phyloP scores from a whole-genome alignment of 202 grass and related monocot genomes.

The Bolboschoenoplectus hybrid region DNA sequence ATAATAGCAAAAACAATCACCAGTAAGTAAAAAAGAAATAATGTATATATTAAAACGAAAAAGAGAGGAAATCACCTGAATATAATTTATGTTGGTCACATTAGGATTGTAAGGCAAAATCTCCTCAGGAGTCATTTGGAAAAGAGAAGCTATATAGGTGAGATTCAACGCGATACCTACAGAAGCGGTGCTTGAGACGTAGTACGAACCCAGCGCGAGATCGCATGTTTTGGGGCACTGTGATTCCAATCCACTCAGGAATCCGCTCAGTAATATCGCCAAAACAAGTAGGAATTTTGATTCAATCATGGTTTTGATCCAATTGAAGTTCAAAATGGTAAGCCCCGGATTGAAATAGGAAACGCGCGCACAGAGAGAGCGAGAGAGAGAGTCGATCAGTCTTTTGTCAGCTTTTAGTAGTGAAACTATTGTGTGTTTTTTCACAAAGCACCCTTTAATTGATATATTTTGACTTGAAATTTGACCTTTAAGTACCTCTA shows the following conservation, averaged over 20 bases:
- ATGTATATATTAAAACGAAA: neutral
- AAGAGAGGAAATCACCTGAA: neutral
- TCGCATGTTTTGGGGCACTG: slow-evolving; percentile 42
- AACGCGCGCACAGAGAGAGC: neutral
- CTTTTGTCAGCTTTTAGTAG: too few species aligned
- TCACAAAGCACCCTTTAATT: too few species aligned
- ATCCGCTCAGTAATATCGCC: neutral
- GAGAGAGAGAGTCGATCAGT: too few species aligned
- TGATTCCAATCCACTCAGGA: slow-evolving; percentile 37
- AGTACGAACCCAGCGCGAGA: slow-evolving; percentile 67
- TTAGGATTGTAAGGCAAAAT: slow-evolving; percentile 43
- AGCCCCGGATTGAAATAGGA: neutral
- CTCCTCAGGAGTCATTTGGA: neutral
- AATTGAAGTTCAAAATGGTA: neutral
- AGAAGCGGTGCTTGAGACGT: neutral
- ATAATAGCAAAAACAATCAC: neutral
- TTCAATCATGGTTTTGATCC: neutral
- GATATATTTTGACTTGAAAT: too few species aligned
- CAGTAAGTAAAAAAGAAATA: neutral
- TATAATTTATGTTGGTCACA: slow-evolving; percentile 27
- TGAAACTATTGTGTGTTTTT: too few species aligned
- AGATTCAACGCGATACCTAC: slow-evolving; percentile 33
- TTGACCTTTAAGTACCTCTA: too few species aligned
- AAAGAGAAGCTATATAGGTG: slow-evolving; percentile 46
- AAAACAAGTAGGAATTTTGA: slow-evolving; percentile 6